Conservation (phyloP, 352 stramenopile species). For the Globisporangium carolinianum region DNA sequence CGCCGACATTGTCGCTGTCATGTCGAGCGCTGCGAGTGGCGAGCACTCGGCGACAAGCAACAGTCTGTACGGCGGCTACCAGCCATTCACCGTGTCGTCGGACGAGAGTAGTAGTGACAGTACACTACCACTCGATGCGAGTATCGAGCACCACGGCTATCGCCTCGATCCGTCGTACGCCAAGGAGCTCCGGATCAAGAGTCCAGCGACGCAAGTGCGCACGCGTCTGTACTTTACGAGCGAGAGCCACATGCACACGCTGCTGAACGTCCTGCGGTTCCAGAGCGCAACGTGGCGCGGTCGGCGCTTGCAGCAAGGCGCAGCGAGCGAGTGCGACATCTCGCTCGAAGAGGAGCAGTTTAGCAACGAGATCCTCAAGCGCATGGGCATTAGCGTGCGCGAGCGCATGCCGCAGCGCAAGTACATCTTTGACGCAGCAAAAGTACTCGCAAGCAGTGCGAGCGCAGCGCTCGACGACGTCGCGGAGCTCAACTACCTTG, state of each 20-base stretch:
- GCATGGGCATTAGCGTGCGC: conserved; percentile 80
- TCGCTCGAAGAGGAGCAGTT: conserved; percentile 77
- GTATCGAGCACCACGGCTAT: conserved; percentile 85
- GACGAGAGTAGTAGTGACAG: conserved; percentile 16
- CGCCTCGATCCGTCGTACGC: conserved; percentile 79
- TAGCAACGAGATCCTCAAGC: conserved; percentile 80
- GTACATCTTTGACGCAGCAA: conserved; percentile 77
- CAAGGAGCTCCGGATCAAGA: conserved; percentile 95
- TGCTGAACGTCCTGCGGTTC: conserved; percentile 97
- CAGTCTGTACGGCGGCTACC: conserved; percentile 25
- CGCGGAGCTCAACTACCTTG: conserved; percentile 97
- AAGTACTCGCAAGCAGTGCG: conserved; percentile 71
- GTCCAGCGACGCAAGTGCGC: conserved; percentile 79
- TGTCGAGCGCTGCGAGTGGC: conserved; percentile 43
- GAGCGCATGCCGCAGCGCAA: conserved; percentile 73
- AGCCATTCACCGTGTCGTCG: conserved; percentile 17
- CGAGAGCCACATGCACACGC: conserved; percentile 97
- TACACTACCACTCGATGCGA: conserved; percentile 25
- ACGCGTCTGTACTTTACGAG: conserved; percentile 99
- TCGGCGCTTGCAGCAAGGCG: conserved; percentile 41
- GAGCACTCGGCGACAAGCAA: conserved; percentile 24
- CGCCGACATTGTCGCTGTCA: conserved; percentile 81
- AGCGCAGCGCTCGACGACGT: conserved; percentile 77
- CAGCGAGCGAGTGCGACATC: conserved; percentile 67
- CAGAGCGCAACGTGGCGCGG: conserved; percentile 64